phyloP scores from a whole-genome alignment of 2,329 filamentous ascomycete genomes.

The Xylaria sp. region DNA sequence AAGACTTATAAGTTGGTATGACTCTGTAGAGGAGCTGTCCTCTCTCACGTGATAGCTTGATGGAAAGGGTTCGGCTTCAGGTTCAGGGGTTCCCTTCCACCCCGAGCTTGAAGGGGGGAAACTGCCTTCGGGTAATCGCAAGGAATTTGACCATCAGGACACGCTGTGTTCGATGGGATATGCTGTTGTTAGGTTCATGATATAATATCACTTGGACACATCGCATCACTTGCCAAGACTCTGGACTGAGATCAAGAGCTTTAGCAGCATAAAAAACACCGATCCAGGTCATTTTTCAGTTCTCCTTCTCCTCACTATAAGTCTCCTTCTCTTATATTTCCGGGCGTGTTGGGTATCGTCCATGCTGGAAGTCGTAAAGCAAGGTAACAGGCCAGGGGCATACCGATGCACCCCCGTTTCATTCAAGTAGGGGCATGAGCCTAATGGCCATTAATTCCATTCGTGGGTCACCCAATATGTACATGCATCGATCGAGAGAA shows the following conservation, averaged over 20 bases:
- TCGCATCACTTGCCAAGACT: neutral
- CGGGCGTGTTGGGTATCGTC: neutral
- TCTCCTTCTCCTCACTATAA: neutral
- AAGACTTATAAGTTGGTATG: neutral
- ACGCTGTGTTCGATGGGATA: neutral
- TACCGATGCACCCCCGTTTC: conserved; percentile 6
- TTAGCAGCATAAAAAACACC: neutral
- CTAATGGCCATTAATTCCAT: conserved; percentile 18
- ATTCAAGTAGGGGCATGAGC: conserved; percentile 1
- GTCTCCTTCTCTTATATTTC: neutral
- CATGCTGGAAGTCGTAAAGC: neutral
- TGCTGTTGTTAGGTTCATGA: neutral
- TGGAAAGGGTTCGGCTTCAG: neutral
- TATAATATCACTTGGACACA: neutral
- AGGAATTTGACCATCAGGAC: neutral
- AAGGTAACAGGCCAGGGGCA: neutral
- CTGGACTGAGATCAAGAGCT: neutral
- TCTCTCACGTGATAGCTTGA: neutral
- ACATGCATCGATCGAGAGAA: conserved; percentile 20
- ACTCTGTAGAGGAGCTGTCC: neutral
- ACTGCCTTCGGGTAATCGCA: neutral
- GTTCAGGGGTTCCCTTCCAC: neutral
- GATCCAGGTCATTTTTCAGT: neutral
- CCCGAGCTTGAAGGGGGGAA: neutral
- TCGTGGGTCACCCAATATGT: conserved; percentile 22